phyloP scores from a whole-genome alignment of 2,329 filamentous ascomycete genomes.

The Ploettnerulaceae sp. region DNA sequence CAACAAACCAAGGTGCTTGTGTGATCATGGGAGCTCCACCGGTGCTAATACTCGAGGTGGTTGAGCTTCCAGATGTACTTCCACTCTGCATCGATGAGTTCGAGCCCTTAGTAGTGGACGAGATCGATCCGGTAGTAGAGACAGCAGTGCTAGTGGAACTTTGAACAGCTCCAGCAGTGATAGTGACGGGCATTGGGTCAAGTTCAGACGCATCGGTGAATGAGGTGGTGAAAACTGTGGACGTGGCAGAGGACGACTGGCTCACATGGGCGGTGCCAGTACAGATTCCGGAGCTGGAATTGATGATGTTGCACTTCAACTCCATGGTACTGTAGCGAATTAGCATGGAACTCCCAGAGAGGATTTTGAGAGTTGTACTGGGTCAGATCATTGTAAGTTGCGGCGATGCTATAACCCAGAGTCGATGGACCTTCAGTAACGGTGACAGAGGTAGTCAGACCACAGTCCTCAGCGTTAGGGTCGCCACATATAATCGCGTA shows the following conservation, averaged over 20 bases:
- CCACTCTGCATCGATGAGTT: neutral
- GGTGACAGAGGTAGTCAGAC: constrained; percentile 20
- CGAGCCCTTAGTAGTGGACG: neutral
- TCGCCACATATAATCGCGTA: constrained; percentile 16
- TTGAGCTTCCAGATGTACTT: constrained; percentile 4
- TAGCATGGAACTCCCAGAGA: neutral
- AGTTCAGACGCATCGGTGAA: constrained; percentile 5
- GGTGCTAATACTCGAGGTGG: neutral
- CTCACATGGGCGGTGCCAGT: neutral
- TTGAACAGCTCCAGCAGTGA: constrained; percentile 17
- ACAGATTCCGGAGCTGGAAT: constrained; percentile 16
- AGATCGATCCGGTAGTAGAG: constrained; percentile 6
- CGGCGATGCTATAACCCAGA: constrained; percentile 10
- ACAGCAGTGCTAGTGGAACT: constrained; percentile 7
- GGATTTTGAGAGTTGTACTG: neutral
- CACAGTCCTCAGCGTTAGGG: constrained; percentile 13
- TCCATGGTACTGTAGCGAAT: constrained; percentile 6
- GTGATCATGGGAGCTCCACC: constrained; percentile 26
- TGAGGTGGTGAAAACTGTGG: constrained; percentile 1
- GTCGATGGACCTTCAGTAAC: constrained; percentile 28
- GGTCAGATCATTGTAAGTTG: neutral
- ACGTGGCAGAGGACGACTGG: neutral
- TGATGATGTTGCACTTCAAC: constrained; percentile 18
- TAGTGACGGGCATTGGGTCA: constrained; percentile 14
- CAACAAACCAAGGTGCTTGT: constrained; percentile 25